These are phyloP conservation scores for Monilinia laxa DNA, from an alignment of 2,329 filamentous ascomycete species.

Conservation along the genomic window DNA sequence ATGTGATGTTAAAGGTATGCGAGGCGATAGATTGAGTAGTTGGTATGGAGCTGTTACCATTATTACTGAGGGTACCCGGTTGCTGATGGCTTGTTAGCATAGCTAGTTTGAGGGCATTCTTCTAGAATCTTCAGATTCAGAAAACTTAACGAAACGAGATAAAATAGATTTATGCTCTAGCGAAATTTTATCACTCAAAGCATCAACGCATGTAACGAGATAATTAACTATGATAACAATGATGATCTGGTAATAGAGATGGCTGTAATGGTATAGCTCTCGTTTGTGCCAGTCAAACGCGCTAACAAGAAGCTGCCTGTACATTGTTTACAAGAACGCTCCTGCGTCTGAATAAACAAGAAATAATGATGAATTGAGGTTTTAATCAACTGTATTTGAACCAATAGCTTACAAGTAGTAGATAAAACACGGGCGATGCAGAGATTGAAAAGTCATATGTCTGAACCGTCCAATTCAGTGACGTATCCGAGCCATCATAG, in stretches of 20 bases:
- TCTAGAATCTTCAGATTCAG: not conserved
- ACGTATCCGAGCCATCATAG: slow-evolving; percentile 14
- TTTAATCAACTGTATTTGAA: not conserved
- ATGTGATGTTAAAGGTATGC: slow-evolving; percentile 17
- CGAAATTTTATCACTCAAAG: not conserved
- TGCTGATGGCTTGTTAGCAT: slow-evolving; percentile 12
- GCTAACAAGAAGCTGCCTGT: not conserved
- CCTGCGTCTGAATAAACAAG: not conserved
- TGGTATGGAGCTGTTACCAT: slow-evolving; percentile 7
- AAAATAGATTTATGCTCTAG: not conserved
- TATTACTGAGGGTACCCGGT: slow-evolving; percentile 6
- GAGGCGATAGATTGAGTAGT: slow-evolving; percentile 7
- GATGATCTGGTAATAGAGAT: not conserved
- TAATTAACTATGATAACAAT: not conserved
- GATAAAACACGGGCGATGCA: slow-evolving; percentile 17
- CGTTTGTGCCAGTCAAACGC: not conserved
- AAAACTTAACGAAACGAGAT: not conserved
- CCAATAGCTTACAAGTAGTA: slow-evolving; percentile 21
- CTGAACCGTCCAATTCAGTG: slow-evolving; percentile 22
- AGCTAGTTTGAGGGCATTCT: not conserved
- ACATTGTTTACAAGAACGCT: not conserved
- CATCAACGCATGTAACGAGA: not conserved
- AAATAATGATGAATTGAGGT: not conserved
- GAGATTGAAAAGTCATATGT: slow-evolving; percentile 14
- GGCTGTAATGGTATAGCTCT: not conserved